Base-by-base conservation (phyloP, 1,284 basidiomycete species). In the Thecaphora frezii region DNA sequence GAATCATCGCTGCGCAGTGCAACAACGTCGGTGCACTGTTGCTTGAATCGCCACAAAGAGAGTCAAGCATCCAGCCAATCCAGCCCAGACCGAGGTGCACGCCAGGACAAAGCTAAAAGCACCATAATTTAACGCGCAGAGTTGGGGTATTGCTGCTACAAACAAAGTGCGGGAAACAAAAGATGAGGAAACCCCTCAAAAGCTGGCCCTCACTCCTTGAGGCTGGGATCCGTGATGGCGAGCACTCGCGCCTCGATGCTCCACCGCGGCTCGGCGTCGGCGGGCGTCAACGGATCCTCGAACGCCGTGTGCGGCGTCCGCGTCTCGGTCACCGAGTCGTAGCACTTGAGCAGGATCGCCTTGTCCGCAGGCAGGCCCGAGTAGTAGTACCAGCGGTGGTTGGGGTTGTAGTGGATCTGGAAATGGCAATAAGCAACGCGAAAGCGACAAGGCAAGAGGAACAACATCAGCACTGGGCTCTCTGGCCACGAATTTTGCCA, bases 291-390 rank as follows among this genome's bases (percentile, higher is more conserved):
- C 2, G 71, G 71, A 38, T 71, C 66, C 13, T 47, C 41, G 30
- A 73, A 71, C 4, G 69, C 71, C n/a, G 71, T 73, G 37, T 73
- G 71, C 18, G 71, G 71, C 21, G 71, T 73, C 43, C 66, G 46
- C 1, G 61, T 64, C 47, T 69, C 65, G 19, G 48, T 55, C 12
- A 21, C 44, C 40, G 49, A 80, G 26, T 76, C 85, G 48, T 58
- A 88, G 85, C 86, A 88, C 79, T 88, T 88, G 71, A 88, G 85
- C 28, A 88, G 72, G 30, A 86, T 83, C 40, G 84, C 72, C 74
- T 89, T 86, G 25, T 87, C 84, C 0, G 86, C 85, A 13, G 79
- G 82, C 83, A 88, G 83, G 1, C 85, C 86, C 40, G 81, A 78
- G 47, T 87, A 58, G 74, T 88, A 88, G 74, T 85, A 86, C 86